Percentiles rank a stretch among this genome's conserved stretches.
phyloP scores from a whole-genome alignment of 371 early-diverging fungal genomes.

The Lichtheimia hyalospora region DNA sequence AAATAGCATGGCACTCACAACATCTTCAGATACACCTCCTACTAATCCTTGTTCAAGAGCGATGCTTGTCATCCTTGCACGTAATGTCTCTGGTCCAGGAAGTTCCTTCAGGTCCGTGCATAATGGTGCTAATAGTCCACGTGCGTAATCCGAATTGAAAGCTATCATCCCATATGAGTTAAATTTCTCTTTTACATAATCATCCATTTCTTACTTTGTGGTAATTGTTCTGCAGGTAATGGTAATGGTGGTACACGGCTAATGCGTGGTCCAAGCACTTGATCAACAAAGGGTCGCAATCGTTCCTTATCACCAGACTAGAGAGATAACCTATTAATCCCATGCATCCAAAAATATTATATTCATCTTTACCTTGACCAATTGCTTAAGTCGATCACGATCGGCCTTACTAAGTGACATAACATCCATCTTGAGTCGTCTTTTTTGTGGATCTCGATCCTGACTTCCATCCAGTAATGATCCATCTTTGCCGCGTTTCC shows the following conservation, averaged over 20 bases:
- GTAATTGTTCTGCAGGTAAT: constrained; percentile 46
- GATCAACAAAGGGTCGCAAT: constrained; percentile 39
- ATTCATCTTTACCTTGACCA: constrained; percentile 46
- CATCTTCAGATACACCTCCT: constrained; percentile 67
- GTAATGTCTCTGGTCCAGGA: constrained; percentile 67
- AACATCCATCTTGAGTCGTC: constrained; percentile 68
- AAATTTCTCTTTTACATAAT: background rate
- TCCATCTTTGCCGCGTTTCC: constrained; percentile 63
- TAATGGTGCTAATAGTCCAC: constrained; percentile 69
- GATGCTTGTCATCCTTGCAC: constrained; percentile 71
- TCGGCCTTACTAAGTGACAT: constrained; percentile 74
- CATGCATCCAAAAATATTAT: background rate
- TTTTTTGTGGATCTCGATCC: constrained; percentile 55
- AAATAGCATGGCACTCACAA: constrained; percentile 68
- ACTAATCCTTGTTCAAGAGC: constrained; percentile 72
- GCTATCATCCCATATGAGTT: constrained; percentile 17
- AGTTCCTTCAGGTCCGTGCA: constrained; percentile 72
- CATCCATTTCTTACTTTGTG: constrained; percentile 35
- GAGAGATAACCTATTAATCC: background rate
- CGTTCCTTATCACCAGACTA: constrained; percentile 34
- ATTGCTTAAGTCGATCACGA: constrained; percentile 63
- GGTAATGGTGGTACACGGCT: constrained; percentile 51
- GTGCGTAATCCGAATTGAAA: constrained; percentile 64
- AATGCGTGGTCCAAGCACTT: constrained; percentile 39
- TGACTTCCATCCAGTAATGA: constrained; percentile 32